These are phyloP conservation scores for Litsea cubeba DNA, from an alignment of 164 flowering plant species.

Conservation along the genomic window DNA sequence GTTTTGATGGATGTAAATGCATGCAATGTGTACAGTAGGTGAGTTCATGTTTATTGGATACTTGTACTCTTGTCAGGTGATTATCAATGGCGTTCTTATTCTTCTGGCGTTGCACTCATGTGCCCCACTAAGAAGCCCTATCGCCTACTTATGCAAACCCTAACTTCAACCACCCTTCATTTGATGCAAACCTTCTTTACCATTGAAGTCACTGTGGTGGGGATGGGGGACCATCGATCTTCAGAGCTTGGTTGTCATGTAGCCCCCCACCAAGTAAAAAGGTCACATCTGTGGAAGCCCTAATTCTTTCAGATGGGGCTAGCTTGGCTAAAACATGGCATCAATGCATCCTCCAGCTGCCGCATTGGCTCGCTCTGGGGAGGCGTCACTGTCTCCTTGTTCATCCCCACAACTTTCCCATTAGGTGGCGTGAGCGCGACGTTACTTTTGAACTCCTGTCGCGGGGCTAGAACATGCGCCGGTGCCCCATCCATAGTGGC, in stretches of 20 bases:
- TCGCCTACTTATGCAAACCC: not conserved
- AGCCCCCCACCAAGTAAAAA: not conserved
- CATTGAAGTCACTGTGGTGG: not conserved
- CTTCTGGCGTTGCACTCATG: constrained; percentile 3
- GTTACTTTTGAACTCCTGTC: constrained; percentile 9
- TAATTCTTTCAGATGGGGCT: not conserved
- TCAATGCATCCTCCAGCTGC: constrained; percentile 7
- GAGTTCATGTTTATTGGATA: not conserved
- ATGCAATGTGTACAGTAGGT: not conserved
- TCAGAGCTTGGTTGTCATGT: not conserved
- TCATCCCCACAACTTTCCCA: constrained; percentile 7
- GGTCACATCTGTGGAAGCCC: constrained; percentile 3
- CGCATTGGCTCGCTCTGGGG: not conserved
- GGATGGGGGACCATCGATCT: not conserved
- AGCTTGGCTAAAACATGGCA: not conserved
- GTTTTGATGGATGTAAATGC: not conserved
- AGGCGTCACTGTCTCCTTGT: constrained; percentile 6
- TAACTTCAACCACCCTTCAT: not conserved
- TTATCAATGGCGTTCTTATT: not conserved
- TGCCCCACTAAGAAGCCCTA: constrained; percentile 1
- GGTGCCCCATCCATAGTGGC: not conserved
- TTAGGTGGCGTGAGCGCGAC: constrained; percentile 14
- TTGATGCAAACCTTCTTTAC: not conserved
- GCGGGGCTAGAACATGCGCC: constrained; percentile 4
- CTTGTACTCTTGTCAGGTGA: not conserved